Percentiles rank a stretch among this genome's conserved stretches.
phyloP scores from a whole-genome alignment of 225 moss, liverwort and hornwort species.

The Marchantia paleacea region DNA sequence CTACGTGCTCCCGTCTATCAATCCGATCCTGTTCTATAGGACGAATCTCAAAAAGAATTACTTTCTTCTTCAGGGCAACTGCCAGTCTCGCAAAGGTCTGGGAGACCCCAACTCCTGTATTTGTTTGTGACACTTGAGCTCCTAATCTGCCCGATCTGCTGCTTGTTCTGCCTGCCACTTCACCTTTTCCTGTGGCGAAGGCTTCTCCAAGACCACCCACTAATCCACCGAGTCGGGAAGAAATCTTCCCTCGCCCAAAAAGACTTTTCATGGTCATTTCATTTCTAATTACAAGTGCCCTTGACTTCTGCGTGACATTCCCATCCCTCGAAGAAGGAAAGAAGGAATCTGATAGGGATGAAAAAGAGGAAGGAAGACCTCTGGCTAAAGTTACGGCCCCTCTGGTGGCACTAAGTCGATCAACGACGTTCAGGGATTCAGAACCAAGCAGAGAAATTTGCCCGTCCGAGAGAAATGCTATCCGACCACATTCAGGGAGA shows the following conservation, averaged over 20 bases:
- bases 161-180: slow-evolving; percentile 20
- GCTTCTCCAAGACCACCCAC: slow-evolving; percentile 48
- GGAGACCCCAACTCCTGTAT: slow-evolving; percentile 35
- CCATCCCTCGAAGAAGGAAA: slow-evolving; percentile 45
- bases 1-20: slow-evolving; percentile 45
- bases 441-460: slow-evolving; percentile 76
- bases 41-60: slow-evolving; percentile 72
- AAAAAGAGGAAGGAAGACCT: slow-evolving; percentile 39
- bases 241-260: slow-evolving; percentile 39
- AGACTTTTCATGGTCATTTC: slow-evolving; percentile 39
- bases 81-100: slow-evolving; percentile 62
- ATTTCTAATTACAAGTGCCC: slow-evolving; percentile 28
- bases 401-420: slow-evolving; percentile 65
- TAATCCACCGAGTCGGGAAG: slow-evolving; percentile 45
- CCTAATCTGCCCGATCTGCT: slow-evolving; percentile 36
- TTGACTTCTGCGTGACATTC: slow-evolving; percentile 20
- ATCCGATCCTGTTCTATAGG: slow-evolving; percentile 47
- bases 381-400: slow-evolving; percentile 75
- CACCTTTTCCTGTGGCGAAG: slow-evolving; percentile 32
- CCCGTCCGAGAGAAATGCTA: slow-evolving; percentile 85
- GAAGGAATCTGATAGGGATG: slow-evolving; percentile 38
- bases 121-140: slow-evolving; percentile 45
- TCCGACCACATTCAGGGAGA: slow-evolving; percentile 73
- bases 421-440: slow-evolving; percentile 62
- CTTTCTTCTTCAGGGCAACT: slow-evolving; percentile 73